Percentiles rank a stretch among this genome's conserved stretches.
Conservation (phyloP, 1,139 yeast species). For the Scheffersomyces titani region DNA sequence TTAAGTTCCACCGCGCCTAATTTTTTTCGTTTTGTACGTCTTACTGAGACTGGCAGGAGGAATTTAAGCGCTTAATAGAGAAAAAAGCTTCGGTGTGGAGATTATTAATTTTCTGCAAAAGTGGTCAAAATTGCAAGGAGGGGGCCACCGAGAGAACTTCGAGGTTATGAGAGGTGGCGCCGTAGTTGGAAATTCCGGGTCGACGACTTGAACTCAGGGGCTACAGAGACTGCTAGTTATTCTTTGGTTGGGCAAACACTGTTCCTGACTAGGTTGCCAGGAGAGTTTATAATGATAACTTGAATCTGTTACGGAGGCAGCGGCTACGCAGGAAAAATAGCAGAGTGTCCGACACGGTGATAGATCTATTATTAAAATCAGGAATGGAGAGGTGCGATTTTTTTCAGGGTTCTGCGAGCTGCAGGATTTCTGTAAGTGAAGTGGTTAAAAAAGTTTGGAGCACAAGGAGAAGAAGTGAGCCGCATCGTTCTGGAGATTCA, state of each 20-base stretch:
- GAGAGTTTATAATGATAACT: not conserved
- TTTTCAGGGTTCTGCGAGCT: not conserved
- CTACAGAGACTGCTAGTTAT: no score
- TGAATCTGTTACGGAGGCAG: not conserved
- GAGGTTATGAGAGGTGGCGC: no score
- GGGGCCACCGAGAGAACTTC: no score
- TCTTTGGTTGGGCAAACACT: no score
- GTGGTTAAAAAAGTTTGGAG: not conserved
- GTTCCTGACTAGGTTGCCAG: not conserved
- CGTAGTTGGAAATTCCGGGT: no score
- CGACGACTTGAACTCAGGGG: no score
- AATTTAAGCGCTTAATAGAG: not conserved
- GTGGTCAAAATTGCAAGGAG: not conserved
- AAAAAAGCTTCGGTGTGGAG: not conserved
- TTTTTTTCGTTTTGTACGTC: not conserved
- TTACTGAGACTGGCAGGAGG: not conserved
- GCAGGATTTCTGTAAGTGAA: not conserved
- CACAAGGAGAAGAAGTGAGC: not conserved
- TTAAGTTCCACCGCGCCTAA: not conserved
- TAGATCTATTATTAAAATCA: not conserved
- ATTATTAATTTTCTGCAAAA: not conserved
- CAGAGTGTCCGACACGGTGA: not conserved
- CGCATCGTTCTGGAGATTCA: no score
- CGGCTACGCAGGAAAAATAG: not conserved
- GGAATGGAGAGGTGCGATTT: not conserved